A percentile compares a stretch with the other conserved stretches of the same genome.
Evolutionary conservation across 2,329 filamentous ascomycete genomes (phyloP).

Genomic region (Hortaea werneckii): DNA sequence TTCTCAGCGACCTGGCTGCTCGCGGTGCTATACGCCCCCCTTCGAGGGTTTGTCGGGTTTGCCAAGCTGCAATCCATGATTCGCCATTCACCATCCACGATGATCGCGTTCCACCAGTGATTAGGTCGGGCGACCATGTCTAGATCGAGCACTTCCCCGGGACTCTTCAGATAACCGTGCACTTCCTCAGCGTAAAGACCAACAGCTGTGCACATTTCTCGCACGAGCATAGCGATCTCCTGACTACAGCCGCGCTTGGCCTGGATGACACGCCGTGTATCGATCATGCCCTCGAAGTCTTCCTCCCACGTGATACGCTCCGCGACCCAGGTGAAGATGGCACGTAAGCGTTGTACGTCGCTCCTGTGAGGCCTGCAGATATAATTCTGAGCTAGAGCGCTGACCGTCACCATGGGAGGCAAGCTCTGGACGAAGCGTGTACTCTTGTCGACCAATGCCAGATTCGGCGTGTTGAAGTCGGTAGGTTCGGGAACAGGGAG

Average conservation of each 20-base stretch:
- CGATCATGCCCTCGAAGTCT: conserved; percentile 75
- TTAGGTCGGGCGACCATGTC: conserved; percentile 79
- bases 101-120: conserved; percentile 94
- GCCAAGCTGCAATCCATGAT: conserved; percentile 91
- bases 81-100: conserved; percentile 91
- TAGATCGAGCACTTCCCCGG: conserved; percentile 72
- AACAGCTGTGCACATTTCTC: conserved; percentile 87
- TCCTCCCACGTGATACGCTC: conserved; percentile 95
- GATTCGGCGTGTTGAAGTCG: conserved; percentile 61
- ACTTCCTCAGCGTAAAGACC: conserved; percentile 82
- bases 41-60: conserved; percentile 77
- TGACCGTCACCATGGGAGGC: conserved; percentile 70
- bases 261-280: conserved; percentile 75
- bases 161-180: conserved; percentile 79
- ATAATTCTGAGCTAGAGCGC: conserved; percentile 77
- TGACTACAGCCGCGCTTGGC: conserved; percentile 74
- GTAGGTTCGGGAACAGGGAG: conserved; percentile 70
- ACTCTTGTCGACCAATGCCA: conserved; percentile 88
- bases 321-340: conserved; percentile 94
- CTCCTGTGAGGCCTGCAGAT: conserved; percentile 89
- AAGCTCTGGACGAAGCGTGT: conserved; percentile 73
- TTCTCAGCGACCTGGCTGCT: conserved; percentile 62
- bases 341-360: conserved; percentile 82
- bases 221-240: conserved; percentile 79
- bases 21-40: conserved; percentile 65